phyloP scores from a whole-genome alignment of 2,329 filamentous ascomycete genomes.

The Arachnomyces sp. region DNA sequence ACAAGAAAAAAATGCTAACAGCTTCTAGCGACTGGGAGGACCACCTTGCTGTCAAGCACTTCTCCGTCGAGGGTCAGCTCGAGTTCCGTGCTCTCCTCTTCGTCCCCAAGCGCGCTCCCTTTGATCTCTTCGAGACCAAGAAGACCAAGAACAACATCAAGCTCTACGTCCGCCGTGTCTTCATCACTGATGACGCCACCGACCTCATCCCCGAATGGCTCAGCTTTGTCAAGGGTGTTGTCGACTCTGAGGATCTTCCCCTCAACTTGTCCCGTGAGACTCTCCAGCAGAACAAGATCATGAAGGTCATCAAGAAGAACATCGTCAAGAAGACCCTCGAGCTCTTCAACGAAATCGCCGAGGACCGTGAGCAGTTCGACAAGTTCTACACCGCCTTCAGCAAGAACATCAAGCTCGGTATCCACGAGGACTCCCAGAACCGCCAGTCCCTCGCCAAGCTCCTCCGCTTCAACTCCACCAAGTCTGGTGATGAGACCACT shows the following conservation, averaged over 20 bases:
- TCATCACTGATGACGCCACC: constrained; percentile 99
- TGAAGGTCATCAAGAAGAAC: constrained; percentile 99
- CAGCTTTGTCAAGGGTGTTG: constrained; percentile 99
- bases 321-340: constrained; percentile 99
- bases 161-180: constrained; percentile 98
- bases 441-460: constrained; percentile 88
- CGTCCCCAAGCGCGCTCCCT: constrained; percentile 98
- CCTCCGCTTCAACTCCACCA: constrained; percentile 97
- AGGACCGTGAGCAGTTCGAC: constrained; percentile 99
- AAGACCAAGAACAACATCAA: constrained; percentile 99
- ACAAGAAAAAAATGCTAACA: too few species aligned
- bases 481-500: constrained; percentile 91
- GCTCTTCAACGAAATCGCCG: constrained; percentile 97
- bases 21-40: constrained; percentile 79
- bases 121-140: constrained; percentile 99
- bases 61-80: constrained; percentile 99
- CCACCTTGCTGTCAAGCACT: constrained; percentile 99
- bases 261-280: constrained; percentile 99
- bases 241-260: constrained; percentile 98
- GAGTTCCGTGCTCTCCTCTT: constrained; percentile 99
- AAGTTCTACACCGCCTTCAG: constrained; percentile 99
- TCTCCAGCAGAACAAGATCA: constrained; percentile 99
- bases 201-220: constrained; percentile 99
- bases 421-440: constrained; percentile 99
- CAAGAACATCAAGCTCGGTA: constrained; percentile 99